Conservation (phyloP, 2,329 filamentous ascomycete genomes). For the Diaporthe velutina region DNA sequence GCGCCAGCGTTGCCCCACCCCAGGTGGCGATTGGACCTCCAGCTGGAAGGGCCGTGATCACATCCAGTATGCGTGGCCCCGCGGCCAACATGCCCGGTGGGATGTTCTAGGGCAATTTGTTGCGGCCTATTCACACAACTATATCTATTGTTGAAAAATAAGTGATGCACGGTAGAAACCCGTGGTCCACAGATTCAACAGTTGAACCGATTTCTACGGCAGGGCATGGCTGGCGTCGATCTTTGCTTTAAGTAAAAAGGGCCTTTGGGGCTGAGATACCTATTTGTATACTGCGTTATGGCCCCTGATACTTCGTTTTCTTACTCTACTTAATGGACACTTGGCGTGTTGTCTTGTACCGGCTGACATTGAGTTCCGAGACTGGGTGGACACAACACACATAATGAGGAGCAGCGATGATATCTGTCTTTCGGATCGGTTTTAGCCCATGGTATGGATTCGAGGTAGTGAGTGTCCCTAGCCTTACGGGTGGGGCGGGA, state of each 20-base stretch:
- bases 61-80: conserved; percentile 45
- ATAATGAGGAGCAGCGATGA: background rate
- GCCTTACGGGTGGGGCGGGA: conserved; percentile 13
- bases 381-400: background rate
- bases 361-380: background rate
- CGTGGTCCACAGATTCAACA: conserved; percentile 33
- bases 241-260: conserved; percentile 39
- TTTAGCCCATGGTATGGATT: background rate
- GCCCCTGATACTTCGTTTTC: conserved; percentile 21
- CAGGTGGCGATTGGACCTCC: conserved; percentile 50
- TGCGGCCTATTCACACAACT: background rate
- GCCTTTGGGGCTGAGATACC: conserved; percentile 48
- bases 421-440: background rate
- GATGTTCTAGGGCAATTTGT: conserved; percentile 47
- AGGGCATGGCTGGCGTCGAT: conserved; percentile 32
- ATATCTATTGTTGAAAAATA: background rate
- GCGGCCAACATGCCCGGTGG: conserved; percentile 48
- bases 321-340: conserved; percentile 33
- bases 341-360: background rate
- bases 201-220: conserved; percentile 10
- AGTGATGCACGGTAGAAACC: conserved; percentile 18
- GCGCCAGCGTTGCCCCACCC: conserved; percentile 43
- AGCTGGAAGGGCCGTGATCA: conserved; percentile 51
- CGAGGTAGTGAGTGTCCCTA: background rate
- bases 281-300: conserved; percentile 42